These are phyloP conservation scores for Apodospora peruviana DNA, from an alignment of 495 filamentous ascomycete genomes.

Conservation along the genomic window DNA sequence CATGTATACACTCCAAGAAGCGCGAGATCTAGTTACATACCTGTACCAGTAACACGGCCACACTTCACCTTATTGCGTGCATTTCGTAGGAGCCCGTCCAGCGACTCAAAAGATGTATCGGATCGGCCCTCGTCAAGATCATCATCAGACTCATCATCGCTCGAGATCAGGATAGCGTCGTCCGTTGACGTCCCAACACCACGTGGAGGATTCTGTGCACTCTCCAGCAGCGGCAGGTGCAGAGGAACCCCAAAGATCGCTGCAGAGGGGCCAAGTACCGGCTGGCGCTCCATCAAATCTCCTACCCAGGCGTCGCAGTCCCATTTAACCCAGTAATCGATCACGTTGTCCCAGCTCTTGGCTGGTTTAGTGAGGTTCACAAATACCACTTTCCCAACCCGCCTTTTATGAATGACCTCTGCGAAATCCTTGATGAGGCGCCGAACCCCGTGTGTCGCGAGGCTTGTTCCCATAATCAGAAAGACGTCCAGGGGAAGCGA, in stretches of 20 bases:
- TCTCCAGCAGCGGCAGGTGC: constrained; percentile 6
- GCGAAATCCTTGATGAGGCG: constrained; percentile 12
- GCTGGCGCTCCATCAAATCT: constrained; percentile 8
- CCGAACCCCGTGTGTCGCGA: constrained; percentile 11
- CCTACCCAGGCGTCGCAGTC: constrained; percentile 11
- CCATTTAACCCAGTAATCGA: constrained; percentile 14
- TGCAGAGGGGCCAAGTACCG: constrained; percentile 11
- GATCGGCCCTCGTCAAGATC: constrained; percentile 14
- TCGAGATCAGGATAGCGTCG: constrained; percentile 10
- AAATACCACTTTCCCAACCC: constrained; percentile 12
- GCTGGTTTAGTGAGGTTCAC: constrained; percentile 9
- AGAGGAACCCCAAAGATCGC: constrained; percentile 12
- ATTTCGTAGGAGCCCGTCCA: constrained; percentile 10
- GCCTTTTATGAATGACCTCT: constrained; percentile 7
- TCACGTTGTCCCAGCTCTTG: constrained; percentile 5
- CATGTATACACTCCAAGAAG: constrained; percentile 6
- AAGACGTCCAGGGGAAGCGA: constrained; percentile 9
- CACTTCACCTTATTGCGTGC: constrained; percentile 9
- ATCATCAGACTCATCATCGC: constrained; percentile 15
- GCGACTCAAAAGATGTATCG: constrained; percentile 13
- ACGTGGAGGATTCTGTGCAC: constrained; percentile 8
- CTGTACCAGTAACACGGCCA: constrained; percentile 14
- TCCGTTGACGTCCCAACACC: constrained; percentile 3
- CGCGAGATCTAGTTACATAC: constrained; percentile 18
- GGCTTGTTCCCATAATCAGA: constrained; percentile 16